Base-by-base conservation (phyloP, 495 filamentous ascomycete species). In the Amniculicola lignicola region DNA sequence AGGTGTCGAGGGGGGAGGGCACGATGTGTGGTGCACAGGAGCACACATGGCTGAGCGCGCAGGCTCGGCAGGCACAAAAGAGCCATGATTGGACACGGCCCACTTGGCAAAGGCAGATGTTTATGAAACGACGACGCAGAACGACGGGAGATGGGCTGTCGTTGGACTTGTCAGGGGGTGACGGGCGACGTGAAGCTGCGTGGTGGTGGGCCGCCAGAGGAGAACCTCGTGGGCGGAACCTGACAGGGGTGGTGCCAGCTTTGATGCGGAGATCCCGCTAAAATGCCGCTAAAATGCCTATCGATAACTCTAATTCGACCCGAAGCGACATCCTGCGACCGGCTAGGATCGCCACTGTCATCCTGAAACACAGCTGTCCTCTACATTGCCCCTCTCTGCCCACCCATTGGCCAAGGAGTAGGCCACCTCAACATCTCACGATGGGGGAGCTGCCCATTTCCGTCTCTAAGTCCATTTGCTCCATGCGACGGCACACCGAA, bases 1-100 rank as follows among this genome's bases (percentile, higher is more conserved):
- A 38, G 46, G 39, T 25, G 10, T 11, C 27, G 21, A 56, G 16
- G 43, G 41, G 29, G 18, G n/a, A 7, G 52, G 2, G 28, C 52
- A 48, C 37, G 23, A 50, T 33, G 43, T 25, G 53, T 57, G 53
- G 53, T 39, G 43, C 31, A n/a, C 16, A 18, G 12, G 19, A 49
- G 31, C 15, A 16, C 39, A 48, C 22, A 37, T 37, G 33, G 19
- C 5, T 21, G 15, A n/a, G 47, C 14, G 22, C 9, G 15, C 23
- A 27, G 48, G 47, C 48, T 52, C 2, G 56, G 39, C 56, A 59
- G 56, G 56, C 41, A 59, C 56, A 21, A 22, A 6, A 28, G 29
- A 11, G 2, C 27, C 46, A 52, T 22, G 14, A 59, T 51, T 51
- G 54, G 54, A 45, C 31, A 18, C 15, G 54, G 37, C 16, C 16